phyloP scores from a whole-genome alignment of 163 green algal genomes.

The Chlamydomonas reinhardtii region DNA sequence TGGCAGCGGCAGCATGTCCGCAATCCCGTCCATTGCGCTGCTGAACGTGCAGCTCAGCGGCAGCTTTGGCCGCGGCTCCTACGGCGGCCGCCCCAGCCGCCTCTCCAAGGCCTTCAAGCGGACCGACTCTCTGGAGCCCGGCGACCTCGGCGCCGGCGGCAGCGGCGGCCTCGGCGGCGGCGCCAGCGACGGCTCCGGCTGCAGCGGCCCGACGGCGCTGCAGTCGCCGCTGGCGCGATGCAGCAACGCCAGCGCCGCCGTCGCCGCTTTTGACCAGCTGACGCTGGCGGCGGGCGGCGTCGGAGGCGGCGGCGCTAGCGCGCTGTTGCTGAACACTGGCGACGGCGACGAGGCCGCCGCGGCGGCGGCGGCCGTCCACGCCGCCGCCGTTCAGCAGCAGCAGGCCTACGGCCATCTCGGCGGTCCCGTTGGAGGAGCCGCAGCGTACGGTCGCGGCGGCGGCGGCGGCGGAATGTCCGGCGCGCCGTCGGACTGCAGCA shows the following conservation, averaged over 20 bases:
- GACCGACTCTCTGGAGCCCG: constrained; percentile 14
- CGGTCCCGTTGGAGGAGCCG: not conserved
- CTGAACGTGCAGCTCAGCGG: not conserved
- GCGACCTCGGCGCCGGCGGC: not conserved
- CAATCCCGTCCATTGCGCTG: not conserved
- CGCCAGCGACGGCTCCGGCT: not conserved
- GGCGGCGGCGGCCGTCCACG: not conserved
- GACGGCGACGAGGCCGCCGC: too few species aligned
- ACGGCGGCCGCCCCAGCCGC: constrained; percentile 15
- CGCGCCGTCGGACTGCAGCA: constrained; percentile 2
- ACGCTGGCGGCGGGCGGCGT: constrained; percentile 11
- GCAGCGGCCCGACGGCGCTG: not conserved
- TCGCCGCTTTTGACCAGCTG: constrained; percentile 43
- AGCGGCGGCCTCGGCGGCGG: not conserved
- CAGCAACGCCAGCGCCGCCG: constrained; percentile 39
- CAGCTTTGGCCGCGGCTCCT: not conserved
- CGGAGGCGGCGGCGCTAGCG: not conserved
- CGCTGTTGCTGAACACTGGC: not conserved
- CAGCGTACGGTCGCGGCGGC: too few species aligned
- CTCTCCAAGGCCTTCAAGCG: constrained; percentile 27
- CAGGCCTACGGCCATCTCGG: not conserved
- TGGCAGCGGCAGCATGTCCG: not conserved
- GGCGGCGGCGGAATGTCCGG: too few species aligned
- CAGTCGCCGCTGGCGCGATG: not conserved
- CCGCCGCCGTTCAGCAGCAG: not conserved